A percentile compares a stretch with the other conserved stretches of the same genome.
Conservation (phyloP, 2,329 filamentous ascomycete genomes). For the Colletotrichum sidae region DNA sequence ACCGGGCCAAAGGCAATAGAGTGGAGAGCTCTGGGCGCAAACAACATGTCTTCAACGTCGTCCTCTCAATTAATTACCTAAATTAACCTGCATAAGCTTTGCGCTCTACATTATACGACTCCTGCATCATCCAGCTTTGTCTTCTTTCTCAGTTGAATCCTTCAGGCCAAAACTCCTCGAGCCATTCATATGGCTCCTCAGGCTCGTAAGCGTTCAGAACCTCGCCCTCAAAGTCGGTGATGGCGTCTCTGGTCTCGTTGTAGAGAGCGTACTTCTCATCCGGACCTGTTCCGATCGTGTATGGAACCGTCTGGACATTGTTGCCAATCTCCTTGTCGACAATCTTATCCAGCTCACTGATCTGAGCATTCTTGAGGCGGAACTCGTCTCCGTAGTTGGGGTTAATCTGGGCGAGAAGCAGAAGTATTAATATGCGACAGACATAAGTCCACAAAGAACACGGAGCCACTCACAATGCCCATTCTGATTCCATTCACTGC, state of each 20-base stretch:
- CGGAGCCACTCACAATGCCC: slow-evolving; percentile 41
- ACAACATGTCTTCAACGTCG: too few relatives aligned
- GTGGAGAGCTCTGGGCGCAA: too few relatives aligned
- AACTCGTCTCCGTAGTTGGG: slow-evolving; percentile 46
- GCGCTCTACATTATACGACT: too few relatives aligned
- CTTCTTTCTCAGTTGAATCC: slow-evolving; percentile 38
- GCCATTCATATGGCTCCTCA: slow-evolving; percentile 62
- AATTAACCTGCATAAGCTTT: too few relatives aligned
- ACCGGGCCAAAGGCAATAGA: too few relatives aligned
- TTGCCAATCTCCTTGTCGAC: slow-evolving; percentile 46
- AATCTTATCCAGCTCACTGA: slow-evolving; percentile 41
- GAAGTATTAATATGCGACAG: accelerated
- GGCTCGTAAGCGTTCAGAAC: slow-evolving; percentile 41
- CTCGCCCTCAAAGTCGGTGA: slow-evolving; percentile 42
- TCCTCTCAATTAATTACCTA: too few relatives aligned
- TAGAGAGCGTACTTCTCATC: slow-evolving; percentile 46
- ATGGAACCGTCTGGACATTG: slow-evolving; percentile 44
- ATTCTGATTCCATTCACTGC: slow-evolving; percentile 40
- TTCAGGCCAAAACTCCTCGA: slow-evolving; percentile 60
- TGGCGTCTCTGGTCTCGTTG: slow-evolving; percentile 43
- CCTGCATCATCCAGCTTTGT: not conserved
- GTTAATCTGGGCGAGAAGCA: slow-evolving; percentile 40
- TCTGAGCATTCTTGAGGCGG: slow-evolving; percentile 43
- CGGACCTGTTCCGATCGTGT: slow-evolving; percentile 41
- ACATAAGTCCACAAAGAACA: not conserved